Base-by-base conservation (phyloP, 75 land plant species). In the Chamaecyparis obtusa region DNA sequence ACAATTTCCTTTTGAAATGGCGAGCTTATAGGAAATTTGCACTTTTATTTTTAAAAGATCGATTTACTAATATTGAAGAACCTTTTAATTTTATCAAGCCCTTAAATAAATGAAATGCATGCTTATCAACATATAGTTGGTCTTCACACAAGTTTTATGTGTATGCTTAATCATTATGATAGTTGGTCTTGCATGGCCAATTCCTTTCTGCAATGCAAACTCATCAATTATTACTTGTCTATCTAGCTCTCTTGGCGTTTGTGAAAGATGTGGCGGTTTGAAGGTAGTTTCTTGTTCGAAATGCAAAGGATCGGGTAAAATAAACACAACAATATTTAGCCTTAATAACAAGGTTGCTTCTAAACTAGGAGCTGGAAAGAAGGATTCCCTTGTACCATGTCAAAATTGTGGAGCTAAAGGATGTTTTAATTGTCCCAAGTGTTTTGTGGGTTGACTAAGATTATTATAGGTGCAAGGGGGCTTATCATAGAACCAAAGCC, bases 221-320 rank as follows among this genome's bases (percentile, higher is more conserved):
- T 81, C 8, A 81, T 24, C 3, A 14, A 10, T 10, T 81, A 27
- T 43, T 81, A 21, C 24, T 24, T 81, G 49, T 46, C 16, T 24
- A 44, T 44, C 30, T 10, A 81, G 83, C 0, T 81, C 83, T 43
- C 41, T 81, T 10, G 83, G 83, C 83, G 0, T 81, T n/a, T 81
- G 83, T 41, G 51, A 44, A 81, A 81, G 49, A 81, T 81, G 83
- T 81, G 83, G 83, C n/a, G 83, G 83, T 81, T 81, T 81, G 83
- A 81, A 81, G 32, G 83, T 44, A 81, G 83, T 81, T 81, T 44
- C 83, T 81, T 81, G 83, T 11, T 81, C 32, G 49, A 81, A 81
- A 46, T 81, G 83, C 83, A 81, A 81, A 21, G 83, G 83, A 81
- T 81, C 46, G 11, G 83, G 83, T 81, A 81, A n/a, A 46, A 1